These are phyloP conservation scores for Hippophae gyantsensis DNA, from an alignment of 306 rosid genomes.

Conservation along the genomic window DNA sequence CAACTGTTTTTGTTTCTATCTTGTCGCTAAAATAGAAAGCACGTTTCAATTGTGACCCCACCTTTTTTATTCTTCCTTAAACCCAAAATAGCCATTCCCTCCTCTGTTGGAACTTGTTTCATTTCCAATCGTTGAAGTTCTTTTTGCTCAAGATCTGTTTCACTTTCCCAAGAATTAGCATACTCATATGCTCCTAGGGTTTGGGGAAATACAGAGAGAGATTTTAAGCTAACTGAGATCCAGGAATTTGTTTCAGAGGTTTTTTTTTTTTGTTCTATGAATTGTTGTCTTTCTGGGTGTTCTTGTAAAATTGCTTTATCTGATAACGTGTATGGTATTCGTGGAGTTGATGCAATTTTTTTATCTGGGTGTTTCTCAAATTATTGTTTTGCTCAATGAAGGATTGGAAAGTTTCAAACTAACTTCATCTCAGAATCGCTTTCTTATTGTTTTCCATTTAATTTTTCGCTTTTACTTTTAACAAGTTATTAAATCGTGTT, in stretches of 20 bases:
- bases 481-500: slow-evolving; percentile 11
- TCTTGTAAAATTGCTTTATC: neutral
- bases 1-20: too few relatives aligned
- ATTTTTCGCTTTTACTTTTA: slow-evolving; percentile 6
- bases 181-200: slow-evolving; percentile 11
- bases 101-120: too few relatives aligned
- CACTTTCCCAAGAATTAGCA: slow-evolving; percentile 7
- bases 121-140: too few relatives aligned
- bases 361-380: slow-evolving; percentile 14
- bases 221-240: slow-evolving; percentile 17
- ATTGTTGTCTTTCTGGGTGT: neutral
- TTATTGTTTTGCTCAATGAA: slow-evolving; percentile 15
- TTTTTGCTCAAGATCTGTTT: too few relatives aligned
- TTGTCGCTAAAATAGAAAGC: too few relatives aligned
- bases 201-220: slow-evolving; percentile 4
- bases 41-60: too few relatives aligned
- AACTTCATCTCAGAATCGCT: slow-evolving; percentile 13
- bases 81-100: too few relatives aligned
- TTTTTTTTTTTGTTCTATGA: neutral
- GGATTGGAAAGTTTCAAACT: slow-evolving; percentile 8
- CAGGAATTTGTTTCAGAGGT: neutral
- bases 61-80: too few relatives aligned
- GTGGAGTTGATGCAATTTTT: slow-evolving; percentile 7
- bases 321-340: slow-evolving; percentile 8
- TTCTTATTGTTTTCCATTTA: slow-evolving; percentile 7